A percentile compares a stretch with the other conserved stretches of the same genome.
phyloP scores from a whole-genome alignment of 306 rosid genomes.

The Prunus armeniaca region DNA sequence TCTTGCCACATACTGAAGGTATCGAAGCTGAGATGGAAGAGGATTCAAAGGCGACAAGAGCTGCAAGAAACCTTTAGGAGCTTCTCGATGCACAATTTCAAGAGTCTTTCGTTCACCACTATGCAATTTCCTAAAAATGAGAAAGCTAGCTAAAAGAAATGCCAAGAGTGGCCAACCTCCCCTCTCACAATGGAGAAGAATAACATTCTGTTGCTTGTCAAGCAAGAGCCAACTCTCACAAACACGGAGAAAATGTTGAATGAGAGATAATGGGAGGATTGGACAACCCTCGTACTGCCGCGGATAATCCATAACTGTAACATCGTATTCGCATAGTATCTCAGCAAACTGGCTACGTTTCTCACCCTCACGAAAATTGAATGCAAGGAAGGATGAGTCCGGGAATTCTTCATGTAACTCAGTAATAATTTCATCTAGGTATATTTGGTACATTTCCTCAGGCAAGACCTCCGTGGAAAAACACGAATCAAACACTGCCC shows the following conservation, averaged over 20 bases:
- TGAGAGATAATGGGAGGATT: slow-evolving; percentile 67
- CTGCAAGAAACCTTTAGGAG: slow-evolving; percentile 89
- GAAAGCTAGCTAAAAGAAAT: slow-evolving; percentile 67
- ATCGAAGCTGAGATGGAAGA: slow-evolving; percentile 92
- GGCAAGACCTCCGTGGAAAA: slow-evolving; percentile 89
- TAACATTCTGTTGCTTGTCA: slow-evolving; percentile 61
- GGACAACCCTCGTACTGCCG: slow-evolving; percentile 97
- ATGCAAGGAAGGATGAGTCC: slow-evolving; percentile 81
- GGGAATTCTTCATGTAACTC: slow-evolving; percentile 94
- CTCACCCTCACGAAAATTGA: slow-evolving; percentile 94
- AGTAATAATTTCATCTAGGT: slow-evolving; percentile 67
- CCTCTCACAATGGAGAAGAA: slow-evolving; percentile 89
- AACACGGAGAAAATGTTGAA: slow-evolving; percentile 89
- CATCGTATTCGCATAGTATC: slow-evolving; percentile 69
- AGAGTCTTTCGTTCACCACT: slow-evolving; percentile 79
- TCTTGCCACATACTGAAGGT: slow-evolving; percentile 86
- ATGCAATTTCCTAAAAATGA: slow-evolving; percentile 65
- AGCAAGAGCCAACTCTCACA: slow-evolving; percentile 82
- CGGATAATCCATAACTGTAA: slow-evolving; percentile 85
- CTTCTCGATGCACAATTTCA: slow-evolving; percentile 88
- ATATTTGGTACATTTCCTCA: slow-evolving; percentile 79
- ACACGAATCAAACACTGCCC: slow-evolving; percentile 94
- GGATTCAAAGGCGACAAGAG: slow-evolving; percentile 86
- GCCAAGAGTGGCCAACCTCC: slow-evolving; percentile 98
- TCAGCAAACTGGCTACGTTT: slow-evolving; percentile 69